Base-by-base conservation (phyloP, 768 basidiomycete genomes). In the Daedaleopsis nitida region DNA sequence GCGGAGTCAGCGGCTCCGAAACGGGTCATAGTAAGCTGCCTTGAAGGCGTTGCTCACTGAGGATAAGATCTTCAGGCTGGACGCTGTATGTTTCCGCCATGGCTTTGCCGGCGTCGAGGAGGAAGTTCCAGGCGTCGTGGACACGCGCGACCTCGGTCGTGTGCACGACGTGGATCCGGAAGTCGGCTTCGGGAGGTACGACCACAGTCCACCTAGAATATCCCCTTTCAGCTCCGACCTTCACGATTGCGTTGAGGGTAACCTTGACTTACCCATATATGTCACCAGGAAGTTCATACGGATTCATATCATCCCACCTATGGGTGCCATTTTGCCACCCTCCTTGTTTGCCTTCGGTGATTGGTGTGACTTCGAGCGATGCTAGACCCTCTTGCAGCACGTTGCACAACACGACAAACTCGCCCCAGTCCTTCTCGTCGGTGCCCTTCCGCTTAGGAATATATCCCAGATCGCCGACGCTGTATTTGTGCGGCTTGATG, bases 401-500 rank as follows among this genome's bases (percentile, higher is more conserved):
- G 58, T 83, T 82, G 27, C 73, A 65, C 43, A 82, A 63, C 24
- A 70, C 61, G 44, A 77, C 72, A 60, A 82, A 82, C 2, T 74
- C 70, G 5, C 63, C 55, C 68, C 81, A 80, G 27, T 72, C 21
- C 72, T 47, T n/a, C 19, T 23, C 53, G 13, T 16, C 23, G 1
- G 52, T 43, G 48, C 68, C 67, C 7, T 3, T 10, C 2, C 73
- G 74, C 0, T 58, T 50, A 0, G 76, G 76, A 37, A 81, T 66
- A 57, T 81, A 82, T 16, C 81, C 81, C 24, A 80, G 63, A 59
- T 83, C 81, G 9, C 82, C 81, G 21, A 79, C 74, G 5, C 65
- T 45, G 58, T 78, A 81, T 54, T 76, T 76, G 62, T 75, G 71
- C 2, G 78, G 68, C 1, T 77, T 76, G 32, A 82, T 53, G 37